Evolutionary conservation across 768 basidiomycete genomes (phyloP), one percentile per base, ranked within the genome.

Genomic region (Phlebiopsis gigantea): DNA sequence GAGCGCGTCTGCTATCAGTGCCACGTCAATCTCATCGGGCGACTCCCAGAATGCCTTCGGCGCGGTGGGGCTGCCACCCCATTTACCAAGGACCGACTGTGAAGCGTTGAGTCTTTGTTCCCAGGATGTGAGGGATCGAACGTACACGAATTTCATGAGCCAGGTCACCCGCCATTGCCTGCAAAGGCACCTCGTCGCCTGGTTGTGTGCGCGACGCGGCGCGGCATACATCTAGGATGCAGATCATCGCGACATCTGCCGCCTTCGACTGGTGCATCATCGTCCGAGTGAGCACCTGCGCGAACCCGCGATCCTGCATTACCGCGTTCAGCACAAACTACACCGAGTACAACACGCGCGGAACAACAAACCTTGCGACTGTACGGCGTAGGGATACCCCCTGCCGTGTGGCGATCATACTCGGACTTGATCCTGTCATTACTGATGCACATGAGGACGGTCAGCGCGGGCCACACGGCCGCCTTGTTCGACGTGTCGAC

Each of bases 81-180:
- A 75, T 48, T 70, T 72, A 49, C 62, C 46, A 22, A 73, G 62
- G 5, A 65, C 53, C 47, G 43, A 58, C 71, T 72, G 50, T 6
- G 42, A 26, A 0, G 26, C 6, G n/a, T 58, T 22, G 31, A 34
- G 31, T 6, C 6, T 34, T 34, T 34, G n/a, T n/a, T n/a, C n/a
- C 31, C 31, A 34, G 14, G 31, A 2, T 9, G 2, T 4, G 34
- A 39, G 34, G 34, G 12, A 3, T 39, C 2, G 34, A 8, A 63
- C 65, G 60, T 61, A 88, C 92, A 79, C 86, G 88, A 59, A 95
- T 77, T 56, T 94, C 92, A 61, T 87, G 84, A 0, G 87, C 88
- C 8, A 90, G 72, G 63, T 95, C 92, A 28, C 74, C 71, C 0
- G 88, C 88, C 28, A 92, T 72, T 15, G 82, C 71, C 17, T 83